A percentile compares a stretch with the other conserved stretches of the same genome.
Conservation (phyloP, 139 green algal genomes). For the Limnomonas spitsbergensis region DNA sequence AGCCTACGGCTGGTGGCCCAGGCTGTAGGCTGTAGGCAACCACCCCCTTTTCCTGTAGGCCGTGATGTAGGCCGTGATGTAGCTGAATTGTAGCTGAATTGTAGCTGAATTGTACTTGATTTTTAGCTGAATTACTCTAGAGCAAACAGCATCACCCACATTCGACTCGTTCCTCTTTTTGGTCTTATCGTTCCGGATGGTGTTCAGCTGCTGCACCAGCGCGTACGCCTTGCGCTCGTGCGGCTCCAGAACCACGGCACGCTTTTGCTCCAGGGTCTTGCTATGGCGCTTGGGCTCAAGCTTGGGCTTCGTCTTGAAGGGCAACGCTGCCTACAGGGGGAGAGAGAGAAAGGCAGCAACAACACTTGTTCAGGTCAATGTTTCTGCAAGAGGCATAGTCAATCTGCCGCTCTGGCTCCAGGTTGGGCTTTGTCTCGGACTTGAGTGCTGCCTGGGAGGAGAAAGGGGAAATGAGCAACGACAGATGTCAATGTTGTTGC, state of each 20-base stretch:
- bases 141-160: slow-evolving; percentile 37
- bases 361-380: neutral
- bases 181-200: slow-evolving; percentile 90
- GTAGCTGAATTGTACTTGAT: no score
- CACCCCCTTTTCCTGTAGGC: no score
- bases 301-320: slow-evolving; percentile 96
- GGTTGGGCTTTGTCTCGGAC: slow-evolving; percentile 93
- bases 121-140: no score
- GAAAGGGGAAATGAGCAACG: no score
- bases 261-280: slow-evolving; percentile 80
- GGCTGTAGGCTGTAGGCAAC: no score
- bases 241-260: slow-evolving; percentile 60
- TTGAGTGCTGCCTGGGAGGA: no score
- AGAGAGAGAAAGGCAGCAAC: slow-evolving; percentile 70
- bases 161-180: slow-evolving; percentile 52
- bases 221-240: slow-evolving; percentile 54
- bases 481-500: no score
- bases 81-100: no score
- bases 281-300: slow-evolving; percentile 58
- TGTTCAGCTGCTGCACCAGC: slow-evolving; percentile 88
- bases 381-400: neutral
- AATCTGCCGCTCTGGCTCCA: slow-evolving; percentile 40
- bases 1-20: no score
- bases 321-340: slow-evolving; percentile 82
- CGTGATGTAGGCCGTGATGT: no score